A percentile compares a stretch with the other conserved stretches of the same genome.
phyloP scores from a whole-genome alignment of 1,284 basidiomycete species.

The Sporisorium scitamineum region DNA sequence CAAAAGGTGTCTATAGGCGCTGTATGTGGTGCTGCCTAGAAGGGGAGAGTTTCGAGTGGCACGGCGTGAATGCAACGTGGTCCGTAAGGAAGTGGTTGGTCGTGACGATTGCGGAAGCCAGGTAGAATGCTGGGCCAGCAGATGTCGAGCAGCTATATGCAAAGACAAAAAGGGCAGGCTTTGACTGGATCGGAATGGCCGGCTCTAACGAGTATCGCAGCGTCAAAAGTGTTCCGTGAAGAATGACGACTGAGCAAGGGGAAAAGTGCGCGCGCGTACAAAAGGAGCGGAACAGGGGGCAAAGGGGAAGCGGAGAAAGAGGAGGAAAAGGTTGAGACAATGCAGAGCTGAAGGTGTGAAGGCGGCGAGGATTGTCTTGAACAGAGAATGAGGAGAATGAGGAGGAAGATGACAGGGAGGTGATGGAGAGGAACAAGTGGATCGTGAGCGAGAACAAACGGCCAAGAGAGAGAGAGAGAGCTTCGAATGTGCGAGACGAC shows the following conservation, averaged over 20 bases:
- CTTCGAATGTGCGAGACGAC: not conserved
- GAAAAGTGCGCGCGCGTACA: not conserved
- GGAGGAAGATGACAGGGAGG: not conserved
- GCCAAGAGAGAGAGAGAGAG: not conserved
- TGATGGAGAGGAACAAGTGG: constrained; percentile 1
- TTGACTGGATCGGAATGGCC: constrained; percentile 1
- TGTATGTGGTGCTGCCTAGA: not conserved
- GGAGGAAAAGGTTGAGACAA: not conserved
- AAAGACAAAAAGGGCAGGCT: not conserved
- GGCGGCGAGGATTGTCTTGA: not conserved
- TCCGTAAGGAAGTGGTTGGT: not conserved
- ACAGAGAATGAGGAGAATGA: not conserved
- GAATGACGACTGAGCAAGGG: constrained; percentile 1
- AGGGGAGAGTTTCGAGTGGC: not conserved
- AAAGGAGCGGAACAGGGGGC: not conserved
- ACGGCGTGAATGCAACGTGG: not conserved
- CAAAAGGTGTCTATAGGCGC: not conserved
- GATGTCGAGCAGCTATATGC: not conserved
- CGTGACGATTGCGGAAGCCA: not conserved
- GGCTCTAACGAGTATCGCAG: not conserved
- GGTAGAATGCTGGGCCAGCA: not conserved
- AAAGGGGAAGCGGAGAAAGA: not conserved
- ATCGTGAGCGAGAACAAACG: constrained; percentile 4
- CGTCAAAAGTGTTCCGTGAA: not conserved
- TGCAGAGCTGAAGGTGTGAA: not conserved